phyloP scores from a whole-genome alignment of 352 stramenopile species.

The Phytophthora constricta region DNA sequence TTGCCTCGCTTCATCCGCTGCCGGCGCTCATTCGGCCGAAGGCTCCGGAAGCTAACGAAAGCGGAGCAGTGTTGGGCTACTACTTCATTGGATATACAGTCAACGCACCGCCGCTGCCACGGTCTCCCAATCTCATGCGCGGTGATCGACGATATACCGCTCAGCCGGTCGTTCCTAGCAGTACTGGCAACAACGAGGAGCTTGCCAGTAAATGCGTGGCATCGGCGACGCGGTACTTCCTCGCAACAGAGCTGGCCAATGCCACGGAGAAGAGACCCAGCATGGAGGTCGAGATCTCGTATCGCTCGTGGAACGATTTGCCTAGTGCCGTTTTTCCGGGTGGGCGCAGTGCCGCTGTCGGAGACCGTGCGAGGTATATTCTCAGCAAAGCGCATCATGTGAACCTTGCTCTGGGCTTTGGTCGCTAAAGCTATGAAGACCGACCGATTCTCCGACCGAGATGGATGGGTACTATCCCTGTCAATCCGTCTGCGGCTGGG shows the following conservation, averaged over 20 bases:
- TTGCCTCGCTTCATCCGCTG: slow-evolving; percentile 74
- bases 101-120: slow-evolving; percentile 16
- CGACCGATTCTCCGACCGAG: slow-evolving; percentile 5
- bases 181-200: slow-evolving; percentile 33
- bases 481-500: neutral
- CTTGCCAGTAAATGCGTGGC: slow-evolving; percentile 52
- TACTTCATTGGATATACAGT: slow-evolving; percentile 82
- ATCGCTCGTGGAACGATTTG: slow-evolving; percentile 74
- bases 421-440: slow-evolving; percentile 43
- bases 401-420: slow-evolving; percentile 60
- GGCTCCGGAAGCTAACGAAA: slow-evolving; percentile 2
- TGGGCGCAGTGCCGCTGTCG: slow-evolving; percentile 61
- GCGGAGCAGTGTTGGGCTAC: slow-evolving; percentile 43
- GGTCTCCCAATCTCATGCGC: neutral
- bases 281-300: slow-evolving; percentile 71
- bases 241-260: slow-evolving; percentile 72
- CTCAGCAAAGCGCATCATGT: slow-evolving; percentile 73
- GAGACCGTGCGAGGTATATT: slow-evolving; percentile 82
- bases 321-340: slow-evolving; percentile 67
- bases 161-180: slow-evolving; percentile 1
- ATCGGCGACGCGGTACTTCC: slow-evolving; percentile 78
- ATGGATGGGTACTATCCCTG: neutral
- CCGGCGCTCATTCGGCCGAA: slow-evolving; percentile 62
- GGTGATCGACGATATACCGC: slow-evolving; percentile 20
- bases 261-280: slow-evolving; percentile 59